phyloP scores from a whole-genome alignment of 1,139 yeast genomes.

The Yamadazyma buinensis region DNA sequence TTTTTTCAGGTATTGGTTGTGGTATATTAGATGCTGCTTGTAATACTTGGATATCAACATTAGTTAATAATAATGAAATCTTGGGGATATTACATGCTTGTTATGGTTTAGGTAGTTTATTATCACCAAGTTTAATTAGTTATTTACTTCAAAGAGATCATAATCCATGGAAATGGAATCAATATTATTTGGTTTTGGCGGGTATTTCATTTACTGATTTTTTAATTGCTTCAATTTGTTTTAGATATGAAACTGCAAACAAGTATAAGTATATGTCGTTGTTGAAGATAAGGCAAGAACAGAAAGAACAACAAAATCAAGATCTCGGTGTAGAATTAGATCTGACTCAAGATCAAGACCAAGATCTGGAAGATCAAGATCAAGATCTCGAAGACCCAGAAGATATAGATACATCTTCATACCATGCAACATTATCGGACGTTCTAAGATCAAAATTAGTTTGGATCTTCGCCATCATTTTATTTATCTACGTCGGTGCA shows the following conservation, averaged over 20 bases:
- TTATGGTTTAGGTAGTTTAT: constrained; percentile 66
- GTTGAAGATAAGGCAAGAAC: constrained; percentile 8
- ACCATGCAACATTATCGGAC: constrained; percentile 20
- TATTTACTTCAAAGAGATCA: constrained; percentile 29
- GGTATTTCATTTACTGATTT: constrained; percentile 13
- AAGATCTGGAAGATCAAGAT: constrained; percentile 5
- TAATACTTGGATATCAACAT: constrained; percentile 56
- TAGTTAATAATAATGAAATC: constrained; percentile 56
- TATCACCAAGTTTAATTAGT: constrained; percentile 60
- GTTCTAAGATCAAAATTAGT: constrained; percentile 43
- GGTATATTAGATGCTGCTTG: constrained; percentile 61
- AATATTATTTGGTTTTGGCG: constrained; percentile 39
- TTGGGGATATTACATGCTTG: constrained; percentile 66
- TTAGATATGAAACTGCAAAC: constrained; percentile 51
- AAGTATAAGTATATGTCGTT: constrained; percentile 43
- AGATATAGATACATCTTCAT: background rate
- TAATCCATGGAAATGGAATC: constrained; percentile 46
- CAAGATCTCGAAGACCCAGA: constrained; percentile 7
- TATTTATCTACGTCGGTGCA: constrained; percentile 63
- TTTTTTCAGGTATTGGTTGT: constrained; percentile 52
- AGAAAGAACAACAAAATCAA: constrained; percentile 2
- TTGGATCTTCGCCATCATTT: constrained; percentile 43
- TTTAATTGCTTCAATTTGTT: constrained; percentile 19
- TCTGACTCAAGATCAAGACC: too few species aligned
- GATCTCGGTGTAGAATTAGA: background rate